Evolutionary conservation across 345 rosid genomes (phyloP).

Genomic region (Dimocarpus longan): DNA sequence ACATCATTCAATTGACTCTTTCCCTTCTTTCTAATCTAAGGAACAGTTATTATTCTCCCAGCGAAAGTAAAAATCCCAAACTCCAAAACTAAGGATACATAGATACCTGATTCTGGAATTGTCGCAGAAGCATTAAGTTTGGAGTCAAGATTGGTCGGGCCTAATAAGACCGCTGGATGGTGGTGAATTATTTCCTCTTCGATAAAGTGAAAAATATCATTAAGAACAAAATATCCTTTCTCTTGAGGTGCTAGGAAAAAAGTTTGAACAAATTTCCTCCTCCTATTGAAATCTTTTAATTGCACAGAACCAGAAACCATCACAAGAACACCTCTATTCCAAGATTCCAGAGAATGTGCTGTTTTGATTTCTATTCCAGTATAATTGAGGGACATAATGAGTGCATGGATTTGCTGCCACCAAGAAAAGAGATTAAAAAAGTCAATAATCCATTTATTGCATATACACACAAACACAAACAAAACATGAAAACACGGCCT

Average conservation of each 20-base stretch:
- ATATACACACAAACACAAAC: neutral
- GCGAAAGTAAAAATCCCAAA: neutral
- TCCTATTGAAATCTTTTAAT: constrained; percentile 43
- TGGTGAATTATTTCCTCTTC: constrained; percentile 56
- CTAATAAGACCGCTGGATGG: constrained; percentile 53
- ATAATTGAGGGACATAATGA: constrained; percentile 49
- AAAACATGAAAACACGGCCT: neutral
- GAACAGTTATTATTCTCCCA: neutral
- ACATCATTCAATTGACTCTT: neutral
- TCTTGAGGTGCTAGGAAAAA: constrained; percentile 82
- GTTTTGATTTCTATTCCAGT: constrained; percentile 70
- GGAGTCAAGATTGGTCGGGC: constrained; percentile 43
- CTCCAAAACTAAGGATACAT: neutral
- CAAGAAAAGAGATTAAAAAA: constrained; percentile 1
- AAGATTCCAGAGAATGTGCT: constrained; percentile 58
- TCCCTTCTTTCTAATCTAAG: neutral
- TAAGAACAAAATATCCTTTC: constrained; percentile 67
- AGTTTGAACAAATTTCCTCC: constrained; percentile 65
- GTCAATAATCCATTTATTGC: neutral
- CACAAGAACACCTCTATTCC: constrained; percentile 68
- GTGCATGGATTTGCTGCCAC: constrained; percentile 64
- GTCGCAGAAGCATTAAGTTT: constrained; percentile 38
- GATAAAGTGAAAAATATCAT: constrained; percentile 63
- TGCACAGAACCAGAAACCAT: constrained; percentile 73
- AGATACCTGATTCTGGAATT: constrained; percentile 53